Base-by-base conservation (phyloP, 768 basidiomycete species). In the Peribolospora kevripleyi region DNA sequence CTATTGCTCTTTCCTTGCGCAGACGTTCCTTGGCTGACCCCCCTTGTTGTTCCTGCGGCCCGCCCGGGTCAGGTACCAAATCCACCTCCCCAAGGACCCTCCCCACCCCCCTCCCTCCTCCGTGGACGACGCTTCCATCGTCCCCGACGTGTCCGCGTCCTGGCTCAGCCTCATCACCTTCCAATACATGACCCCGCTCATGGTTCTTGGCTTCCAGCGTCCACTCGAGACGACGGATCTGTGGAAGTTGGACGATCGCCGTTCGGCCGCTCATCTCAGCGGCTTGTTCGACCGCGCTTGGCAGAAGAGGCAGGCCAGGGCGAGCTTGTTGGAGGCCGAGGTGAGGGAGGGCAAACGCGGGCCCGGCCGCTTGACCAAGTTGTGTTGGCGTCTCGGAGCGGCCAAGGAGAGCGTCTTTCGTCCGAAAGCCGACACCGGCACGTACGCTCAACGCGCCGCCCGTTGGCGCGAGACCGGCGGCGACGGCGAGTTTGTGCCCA, bases 171-270 rank as follows among this genome's bases (percentile, higher is more conserved):
- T 46, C 11, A 42, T 53, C 6, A 50, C 51, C 2, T 57, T 51
- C 52, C 45, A 62, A 56, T 68, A 66, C 66, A 60, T 68, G n/a
- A 67, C 68, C 3, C 68, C 68, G 2, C 64, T 71, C 37, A 66
- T 69, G 62, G 68, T 70, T 7, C 68, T 79, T 46, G 81, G 81
- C 0, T 82, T 79, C 62, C 78, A 81, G 62, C 71, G 82, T 40
- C 78, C 80, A 1, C 69, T 85, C 7, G 80, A 81, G 61, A 78
- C 79, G 0, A 75, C 79, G 1, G 83, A 85, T 66, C 66, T 84
- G 9, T 82, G 80, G 80, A 76, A 75, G 62, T 68, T 84, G 57
- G 75, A 76, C 55, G 63, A 69, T 3, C 61, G 70, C 4, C 72
- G 73, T 40, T 72, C 78, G 60, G 69, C 75, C 11, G 73, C 70